Conservation (phyloP, 2,329 filamentous ascomycete genomes). For the Conoideocrella luteorostrata region DNA sequence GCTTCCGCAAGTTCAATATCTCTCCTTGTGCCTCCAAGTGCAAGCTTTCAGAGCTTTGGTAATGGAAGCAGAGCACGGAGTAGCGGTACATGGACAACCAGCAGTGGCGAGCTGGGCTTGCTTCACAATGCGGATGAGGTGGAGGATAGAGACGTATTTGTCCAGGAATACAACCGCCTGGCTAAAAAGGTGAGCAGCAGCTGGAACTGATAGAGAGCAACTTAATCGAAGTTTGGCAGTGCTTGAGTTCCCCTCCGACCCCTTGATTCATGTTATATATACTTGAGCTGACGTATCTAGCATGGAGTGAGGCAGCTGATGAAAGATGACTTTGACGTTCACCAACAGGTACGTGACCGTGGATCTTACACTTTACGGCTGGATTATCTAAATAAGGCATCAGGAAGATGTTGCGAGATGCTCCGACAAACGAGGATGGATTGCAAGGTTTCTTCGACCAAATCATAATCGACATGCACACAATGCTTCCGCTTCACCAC, state of each 20-base stretch:
- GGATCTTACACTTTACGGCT: background rate
- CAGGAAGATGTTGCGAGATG: slow-evolving; percentile 16
- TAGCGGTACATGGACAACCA: slow-evolving; percentile 53
- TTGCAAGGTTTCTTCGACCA: slow-evolving; percentile 27
- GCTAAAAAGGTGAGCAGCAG: slow-evolving; percentile 44
- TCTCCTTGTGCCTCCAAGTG: slow-evolving; percentile 18
- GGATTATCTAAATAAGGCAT: background rate
- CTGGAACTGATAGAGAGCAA: too few relatives aligned
- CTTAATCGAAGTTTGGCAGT: too few relatives aligned
- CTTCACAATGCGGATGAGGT: slow-evolving; percentile 43
- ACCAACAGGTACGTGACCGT: slow-evolving; percentile 24
- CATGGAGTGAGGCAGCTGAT: slow-evolving; percentile 43
- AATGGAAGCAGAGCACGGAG: slow-evolving; percentile 24
- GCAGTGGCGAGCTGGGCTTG: slow-evolving; percentile 42
- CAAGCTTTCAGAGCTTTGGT: slow-evolving; percentile 18
- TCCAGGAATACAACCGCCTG: slow-evolving; percentile 54
- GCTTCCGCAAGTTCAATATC: slow-evolving; percentile 21
- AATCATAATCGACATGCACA: slow-evolving; percentile 14
- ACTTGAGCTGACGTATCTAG: slow-evolving; percentile 26
- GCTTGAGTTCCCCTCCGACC: too few relatives aligned
- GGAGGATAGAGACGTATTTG: slow-evolving; percentile 40
- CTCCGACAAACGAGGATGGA: slow-evolving; percentile 29
- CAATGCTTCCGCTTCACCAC: slow-evolving; percentile 5
- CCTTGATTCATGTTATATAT: too few relatives aligned
- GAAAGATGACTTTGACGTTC: slow-evolving; percentile 27